Conservation (phyloP, 179 eudicot genomes). For the Actinidia polygama region DNA sequence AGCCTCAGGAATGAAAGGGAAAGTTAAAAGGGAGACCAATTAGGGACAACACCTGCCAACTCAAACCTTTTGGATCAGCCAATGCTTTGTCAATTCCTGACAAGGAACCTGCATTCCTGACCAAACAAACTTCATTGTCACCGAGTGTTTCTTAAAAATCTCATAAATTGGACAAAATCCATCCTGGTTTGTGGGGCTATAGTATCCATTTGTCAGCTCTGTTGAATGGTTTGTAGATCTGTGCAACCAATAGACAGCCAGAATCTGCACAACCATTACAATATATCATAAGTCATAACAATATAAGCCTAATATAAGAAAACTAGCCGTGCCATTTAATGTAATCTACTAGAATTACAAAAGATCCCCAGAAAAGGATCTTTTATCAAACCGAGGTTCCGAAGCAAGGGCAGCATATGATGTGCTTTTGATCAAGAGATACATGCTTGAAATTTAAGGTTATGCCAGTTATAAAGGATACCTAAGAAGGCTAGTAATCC, state of each 20-base stretch:
- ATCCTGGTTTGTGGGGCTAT: conserved; percentile 62
- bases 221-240: conserved; percentile 74
- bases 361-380: not conserved
- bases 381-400: not conserved
- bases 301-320: not conserved
- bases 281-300: not conserved
- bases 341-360: not conserved
- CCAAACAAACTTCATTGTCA: conserved; percentile 47
- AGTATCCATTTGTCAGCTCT: conserved; percentile 71
- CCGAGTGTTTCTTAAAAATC: conserved; percentile 57
- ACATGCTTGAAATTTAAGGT: no score
- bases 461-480: no score
- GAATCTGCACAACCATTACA: conserved; percentile 46
- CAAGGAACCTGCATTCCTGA: conserved; percentile 43
- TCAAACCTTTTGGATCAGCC: conserved; percentile 67
- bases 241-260: conserved; percentile 75
- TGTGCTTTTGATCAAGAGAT: not conserved
- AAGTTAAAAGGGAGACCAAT: not conserved
- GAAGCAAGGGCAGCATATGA: not conserved
- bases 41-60: conserved; percentile 63
- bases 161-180: conserved; percentile 61
- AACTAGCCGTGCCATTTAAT: not conserved
- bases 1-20: not conserved
- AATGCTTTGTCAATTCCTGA: conserved; percentile 51
- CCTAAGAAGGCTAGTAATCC: no score